phyloP scores from a whole-genome alignment of 2,329 filamentous ascomycete species.

The Fusarium aywerte region DNA sequence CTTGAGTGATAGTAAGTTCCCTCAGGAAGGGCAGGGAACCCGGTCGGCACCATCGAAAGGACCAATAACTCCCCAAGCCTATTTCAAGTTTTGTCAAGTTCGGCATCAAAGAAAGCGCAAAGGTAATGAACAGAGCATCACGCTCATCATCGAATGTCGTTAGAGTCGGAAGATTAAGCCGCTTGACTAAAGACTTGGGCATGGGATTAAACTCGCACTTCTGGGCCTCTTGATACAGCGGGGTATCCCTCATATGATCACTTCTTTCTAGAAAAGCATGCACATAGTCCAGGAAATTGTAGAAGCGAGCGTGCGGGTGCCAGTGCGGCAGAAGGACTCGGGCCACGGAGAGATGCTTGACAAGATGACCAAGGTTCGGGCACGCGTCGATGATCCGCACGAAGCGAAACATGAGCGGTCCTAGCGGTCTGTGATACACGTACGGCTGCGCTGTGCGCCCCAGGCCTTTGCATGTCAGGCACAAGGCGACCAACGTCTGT shows the following conservation, averaged over 20 bases:
- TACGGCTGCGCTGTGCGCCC: background rate
- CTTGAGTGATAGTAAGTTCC: background rate
- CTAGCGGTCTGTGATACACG: background rate
- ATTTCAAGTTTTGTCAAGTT: background rate
- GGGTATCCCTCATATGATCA: background rate
- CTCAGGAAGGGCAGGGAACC: background rate
- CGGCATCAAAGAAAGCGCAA: background rate
- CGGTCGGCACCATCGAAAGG: background rate
- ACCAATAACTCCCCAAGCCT: rapidly evolving
- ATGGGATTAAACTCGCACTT: background rate
- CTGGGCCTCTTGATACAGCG: background rate
- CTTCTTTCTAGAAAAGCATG: background rate
- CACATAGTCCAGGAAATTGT: background rate
- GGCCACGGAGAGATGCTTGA: background rate
- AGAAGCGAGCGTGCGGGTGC: background rate
- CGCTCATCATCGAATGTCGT: background rate
- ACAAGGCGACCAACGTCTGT: background rate
- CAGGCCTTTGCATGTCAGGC: background rate
- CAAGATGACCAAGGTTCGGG: background rate
- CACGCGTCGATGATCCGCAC: rapidly evolving
- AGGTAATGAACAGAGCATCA: background rate
- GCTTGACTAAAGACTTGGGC: background rate
- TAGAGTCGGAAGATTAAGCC: background rate
- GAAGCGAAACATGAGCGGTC: rapidly evolving
- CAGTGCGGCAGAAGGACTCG: background rate